Percentiles rank a stretch among this genome's conserved stretches.
Conservation (phyloP, 225 moss, liverwort and hornwort genomes). For the Marchantia polymorpha region DNA sequence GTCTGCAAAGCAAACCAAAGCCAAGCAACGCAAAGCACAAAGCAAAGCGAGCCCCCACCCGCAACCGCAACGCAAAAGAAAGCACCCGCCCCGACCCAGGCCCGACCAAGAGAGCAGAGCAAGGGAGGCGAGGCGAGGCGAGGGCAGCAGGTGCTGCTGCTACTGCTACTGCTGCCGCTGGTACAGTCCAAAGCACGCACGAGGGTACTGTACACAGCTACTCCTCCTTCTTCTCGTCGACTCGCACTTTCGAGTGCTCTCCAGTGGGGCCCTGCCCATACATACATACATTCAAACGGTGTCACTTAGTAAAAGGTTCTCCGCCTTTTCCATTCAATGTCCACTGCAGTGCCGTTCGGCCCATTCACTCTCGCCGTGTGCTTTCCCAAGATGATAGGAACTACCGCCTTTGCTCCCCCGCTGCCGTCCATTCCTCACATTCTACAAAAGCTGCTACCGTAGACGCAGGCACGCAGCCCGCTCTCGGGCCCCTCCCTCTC, state of each 20-base stretch:
- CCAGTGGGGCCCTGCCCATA: slow-evolving; percentile 1
- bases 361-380: background rate
- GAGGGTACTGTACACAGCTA: background rate
- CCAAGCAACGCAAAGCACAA: background rate
- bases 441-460: background rate
- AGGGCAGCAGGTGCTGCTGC: background rate
- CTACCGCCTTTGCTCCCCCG: background rate
- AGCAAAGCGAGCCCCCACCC: background rate
- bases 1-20: background rate
- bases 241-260: slow-evolving; percentile 3
- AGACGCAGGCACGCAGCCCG: background rate
- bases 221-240: background rate
- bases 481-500: no score
- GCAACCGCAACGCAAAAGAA: background rate
- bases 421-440: background rate
- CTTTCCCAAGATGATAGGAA: background rate
- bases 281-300: slow-evolving; percentile 7
- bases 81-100: background rate
- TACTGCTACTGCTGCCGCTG: background rate
- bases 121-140: background rate
- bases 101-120: background rate
- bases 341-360: background rate
- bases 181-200: background rate
- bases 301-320: background rate
- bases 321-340: background rate